Conservation (phyloP, 805 yeast genomes). For the Crinitomyces ghanaensis region DNA sequence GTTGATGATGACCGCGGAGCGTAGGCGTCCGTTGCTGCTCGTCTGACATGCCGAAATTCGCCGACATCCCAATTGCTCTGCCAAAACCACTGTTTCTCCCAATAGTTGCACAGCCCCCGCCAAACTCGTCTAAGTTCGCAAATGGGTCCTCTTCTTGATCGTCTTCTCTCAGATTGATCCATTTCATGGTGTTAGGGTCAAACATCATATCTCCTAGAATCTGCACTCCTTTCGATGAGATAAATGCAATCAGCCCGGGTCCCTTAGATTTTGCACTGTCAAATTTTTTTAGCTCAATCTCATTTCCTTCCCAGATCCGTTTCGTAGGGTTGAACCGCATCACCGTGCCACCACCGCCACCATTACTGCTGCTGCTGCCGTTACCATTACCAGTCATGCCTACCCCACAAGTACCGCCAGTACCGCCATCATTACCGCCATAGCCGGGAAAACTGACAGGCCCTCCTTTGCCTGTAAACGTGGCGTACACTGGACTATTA, state of each 20-base stretch:
- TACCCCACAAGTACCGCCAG: no score
- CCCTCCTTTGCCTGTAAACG: no score
- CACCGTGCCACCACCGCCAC: conserved; percentile 16
- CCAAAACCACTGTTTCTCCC: neutral
- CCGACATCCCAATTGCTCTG: neutral
- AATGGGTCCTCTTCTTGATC: conserved; percentile 32
- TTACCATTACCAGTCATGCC: no score
- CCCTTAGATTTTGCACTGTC: conserved; percentile 26
- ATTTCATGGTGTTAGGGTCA: conserved; percentile 43
- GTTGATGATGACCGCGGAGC: no score
- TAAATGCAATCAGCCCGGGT: conserved; percentile 27
- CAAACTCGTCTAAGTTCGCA: conserved; percentile 38
- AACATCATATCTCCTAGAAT: conserved; percentile 46
- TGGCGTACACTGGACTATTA: no score
- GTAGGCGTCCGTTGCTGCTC: no score
- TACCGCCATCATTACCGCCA: no score
- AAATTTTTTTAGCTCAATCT: conserved; percentile 42
- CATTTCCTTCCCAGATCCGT: conserved; percentile 56
- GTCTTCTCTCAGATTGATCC: conserved; percentile 38
- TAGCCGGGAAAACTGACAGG: no score
- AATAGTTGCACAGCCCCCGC: conserved; percentile 9
- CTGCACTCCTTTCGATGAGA: conserved; percentile 30
- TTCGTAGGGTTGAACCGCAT: conserved; percentile 45
- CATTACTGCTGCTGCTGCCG: no score
- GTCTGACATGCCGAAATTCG: neutral